Percentiles rank a stretch among this genome's conserved stretches.
Evolutionary conservation across 208 protist genomes (phyloP).

Genomic region (Acanthamoeba healyi): DNA sequence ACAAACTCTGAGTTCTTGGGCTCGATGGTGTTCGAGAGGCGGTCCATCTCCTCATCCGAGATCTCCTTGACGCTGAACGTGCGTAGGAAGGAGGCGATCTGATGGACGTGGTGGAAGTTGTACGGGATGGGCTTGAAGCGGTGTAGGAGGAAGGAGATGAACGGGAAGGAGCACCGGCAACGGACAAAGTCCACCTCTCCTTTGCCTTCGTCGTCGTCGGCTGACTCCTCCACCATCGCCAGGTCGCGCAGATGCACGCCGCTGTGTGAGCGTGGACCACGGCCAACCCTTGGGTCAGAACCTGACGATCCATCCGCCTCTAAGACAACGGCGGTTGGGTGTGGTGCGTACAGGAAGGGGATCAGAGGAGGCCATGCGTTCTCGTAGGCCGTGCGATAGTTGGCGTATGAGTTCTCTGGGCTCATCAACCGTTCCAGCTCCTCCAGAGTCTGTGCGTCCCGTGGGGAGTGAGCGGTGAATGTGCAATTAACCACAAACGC

Average conservation of each 20-base stretch:
- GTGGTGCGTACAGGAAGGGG: conserved; percentile 48
- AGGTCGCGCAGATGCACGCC: conserved; percentile 52
- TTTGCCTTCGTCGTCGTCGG: not conserved
- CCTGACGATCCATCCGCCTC: no score
- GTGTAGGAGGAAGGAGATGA: conserved; percentile 14
- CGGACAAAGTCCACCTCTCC: conserved; percentile 9
- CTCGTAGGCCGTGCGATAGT: not conserved
- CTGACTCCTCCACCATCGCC: conserved; percentile 34
- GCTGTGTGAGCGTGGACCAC: no score
- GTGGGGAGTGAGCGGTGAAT: no score
- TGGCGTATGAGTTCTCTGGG: conserved; percentile 55
- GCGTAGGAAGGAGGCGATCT: conserved; percentile 44
- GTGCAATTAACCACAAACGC: not conserved
- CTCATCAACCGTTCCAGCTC: conserved; percentile 56
- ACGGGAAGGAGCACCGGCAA: not conserved
- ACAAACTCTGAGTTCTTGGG: conserved; percentile 32
- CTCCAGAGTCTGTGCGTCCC: conserved; percentile 14
- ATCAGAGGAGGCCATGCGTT: not conserved
- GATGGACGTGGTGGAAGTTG: conserved; percentile 69
- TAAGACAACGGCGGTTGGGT: not conserved
- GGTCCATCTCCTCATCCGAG: conserved; percentile 54
- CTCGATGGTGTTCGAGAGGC: not conserved
- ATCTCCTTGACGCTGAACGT: conserved; percentile 3
- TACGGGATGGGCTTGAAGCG: conserved; percentile 1
- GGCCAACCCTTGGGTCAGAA: no score